Base-by-base conservation (phyloP, 1,284 basidiomycete species). In the Cutaneotrichosporon mucoides region DNA sequence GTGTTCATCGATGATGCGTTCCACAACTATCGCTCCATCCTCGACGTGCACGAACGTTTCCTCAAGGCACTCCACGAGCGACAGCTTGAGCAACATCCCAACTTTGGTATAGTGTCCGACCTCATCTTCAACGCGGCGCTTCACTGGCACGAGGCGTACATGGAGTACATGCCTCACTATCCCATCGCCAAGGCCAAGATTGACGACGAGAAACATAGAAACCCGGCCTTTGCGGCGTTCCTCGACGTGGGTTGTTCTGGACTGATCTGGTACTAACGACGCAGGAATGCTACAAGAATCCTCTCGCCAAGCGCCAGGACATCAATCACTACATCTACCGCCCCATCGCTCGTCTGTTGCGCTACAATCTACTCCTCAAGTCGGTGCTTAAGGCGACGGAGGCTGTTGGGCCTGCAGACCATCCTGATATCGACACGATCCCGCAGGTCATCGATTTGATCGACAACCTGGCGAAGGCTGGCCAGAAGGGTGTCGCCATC, bases 161-260 rank as follows among this genome's bases (percentile, higher is more conserved):
- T 91, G 82, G 86, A 90, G 67, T 98, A 96, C 69, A 88, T 93
- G 47, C 88, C 91, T 5, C 89, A 94, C 76, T 96, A 96, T 73
- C 94, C 95, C 1, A 90, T 96, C 56, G 93, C 94, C 5, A 89
- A 89, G 41, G 92, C 91, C 73, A 83, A 89, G 57, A 88, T 98
- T 57, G 90, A 93, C 59, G 88, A 93, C 52, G 95, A 98, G 79
- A 86, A 87, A 79, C 83, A 81, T 34, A 86, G 81, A 56, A 99
- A 97, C 71, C 81, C 82, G 0, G 80, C 82, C 4, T 97, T 99
- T 79, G 87, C 84, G 63, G 78, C 80, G 0, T 95, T 98, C 72
- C 83, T 92, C 5, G 89, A 94, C 63, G 92, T 92, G 63, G 60
- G 83, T 72, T 9, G 36, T 5, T 38, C 37, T 38, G 37, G 3